phyloP scores from a whole-genome alignment of 768 basidiomycete species.

The Rossbeevera mucosa region DNA sequence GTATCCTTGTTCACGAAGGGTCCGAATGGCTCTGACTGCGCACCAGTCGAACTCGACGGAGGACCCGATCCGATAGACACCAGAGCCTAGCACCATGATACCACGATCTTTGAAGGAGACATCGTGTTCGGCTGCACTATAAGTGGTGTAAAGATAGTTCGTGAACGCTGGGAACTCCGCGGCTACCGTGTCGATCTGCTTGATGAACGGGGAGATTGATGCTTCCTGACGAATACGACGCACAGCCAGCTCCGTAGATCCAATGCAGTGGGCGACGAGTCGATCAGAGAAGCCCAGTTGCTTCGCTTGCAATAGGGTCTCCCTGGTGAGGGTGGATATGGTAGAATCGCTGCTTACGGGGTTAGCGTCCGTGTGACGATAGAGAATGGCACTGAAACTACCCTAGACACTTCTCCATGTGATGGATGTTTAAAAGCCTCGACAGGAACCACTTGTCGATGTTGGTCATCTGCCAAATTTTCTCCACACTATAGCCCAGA shows the following conservation, averaged over 20 bases:
- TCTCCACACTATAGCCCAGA: constrained; percentile 89
- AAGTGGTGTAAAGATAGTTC: constrained; percentile 98
- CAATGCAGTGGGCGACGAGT: constrained; percentile 76
- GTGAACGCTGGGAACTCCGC: constrained; percentile 99
- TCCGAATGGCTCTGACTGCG: constrained; percentile 94
- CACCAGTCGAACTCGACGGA: constrained; percentile 99
- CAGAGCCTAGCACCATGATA: constrained; percentile 96
- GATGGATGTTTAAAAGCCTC: constrained; percentile 77
- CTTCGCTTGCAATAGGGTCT: constrained; percentile 76
- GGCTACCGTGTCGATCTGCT: constrained; percentile 98
- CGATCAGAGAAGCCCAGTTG: constrained; percentile 96
- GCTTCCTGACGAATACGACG: constrained; percentile 84
- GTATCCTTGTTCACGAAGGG: constrained; percentile 88
- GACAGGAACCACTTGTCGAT: constrained; percentile 99
- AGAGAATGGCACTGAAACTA: constrained; percentile 33
- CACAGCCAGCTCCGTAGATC: constrained; percentile 90
- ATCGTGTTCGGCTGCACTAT: constrained; percentile 95
- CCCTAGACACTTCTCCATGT: constrained; percentile 75
- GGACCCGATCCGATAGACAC: constrained; percentile 97
- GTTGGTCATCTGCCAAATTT: constrained; percentile 96
- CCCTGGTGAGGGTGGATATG: constrained; percentile 56
- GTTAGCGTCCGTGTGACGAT: constrained; percentile 1
- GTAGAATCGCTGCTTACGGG: constrained; percentile 47
- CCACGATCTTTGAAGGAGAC: constrained; percentile 85
- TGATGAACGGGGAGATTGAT: constrained; percentile 84